A percentile compares a stretch with the other conserved stretches of the same genome.
Evolutionary conservation across 2,329 filamentous ascomycete species (phyloP).

Genomic region (Teratosphaeria nubilosa): DNA sequence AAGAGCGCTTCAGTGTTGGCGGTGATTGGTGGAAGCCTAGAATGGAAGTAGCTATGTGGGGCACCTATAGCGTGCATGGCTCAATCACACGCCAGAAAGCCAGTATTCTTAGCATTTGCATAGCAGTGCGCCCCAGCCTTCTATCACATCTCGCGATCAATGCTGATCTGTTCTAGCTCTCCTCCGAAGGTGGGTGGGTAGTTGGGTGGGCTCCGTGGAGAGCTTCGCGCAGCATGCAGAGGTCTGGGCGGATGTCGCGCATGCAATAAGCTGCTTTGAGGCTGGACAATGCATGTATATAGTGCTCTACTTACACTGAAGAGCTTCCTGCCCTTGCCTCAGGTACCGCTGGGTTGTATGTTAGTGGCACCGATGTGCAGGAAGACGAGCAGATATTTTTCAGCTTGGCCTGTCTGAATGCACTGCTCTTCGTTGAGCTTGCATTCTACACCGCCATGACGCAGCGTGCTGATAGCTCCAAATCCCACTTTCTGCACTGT

Average conservation of each 20-base stretch:
- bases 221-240: neutral
- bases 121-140: neutral
- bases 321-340: neutral
- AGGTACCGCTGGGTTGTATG: neutral
- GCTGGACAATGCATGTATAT: neutral
- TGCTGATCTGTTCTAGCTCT: neutral
- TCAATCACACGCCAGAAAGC: neutral
- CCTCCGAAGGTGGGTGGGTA: neutral
- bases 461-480: neutral
- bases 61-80: neutral
- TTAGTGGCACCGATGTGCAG: neutral
- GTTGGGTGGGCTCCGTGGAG: neutral
- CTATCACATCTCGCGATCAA: neutral
- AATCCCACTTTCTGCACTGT: neutral
- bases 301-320: neutral
- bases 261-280: neutral
- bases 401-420: neutral
- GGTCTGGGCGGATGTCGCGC: neutral
- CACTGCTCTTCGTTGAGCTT: neutral
- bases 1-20: neutral
- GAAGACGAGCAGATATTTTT: neutral
- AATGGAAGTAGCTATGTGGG: neutral
- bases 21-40: neutral
- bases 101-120: neutral
- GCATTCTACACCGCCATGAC: neutral